Percentiles rank a stretch among this genome's conserved stretches.
These are phyloP conservation scores for Cyberlindnera galapagoensis DNA, from an alignment of 805 yeast genomes.

Conservation along the genomic window DNA sequence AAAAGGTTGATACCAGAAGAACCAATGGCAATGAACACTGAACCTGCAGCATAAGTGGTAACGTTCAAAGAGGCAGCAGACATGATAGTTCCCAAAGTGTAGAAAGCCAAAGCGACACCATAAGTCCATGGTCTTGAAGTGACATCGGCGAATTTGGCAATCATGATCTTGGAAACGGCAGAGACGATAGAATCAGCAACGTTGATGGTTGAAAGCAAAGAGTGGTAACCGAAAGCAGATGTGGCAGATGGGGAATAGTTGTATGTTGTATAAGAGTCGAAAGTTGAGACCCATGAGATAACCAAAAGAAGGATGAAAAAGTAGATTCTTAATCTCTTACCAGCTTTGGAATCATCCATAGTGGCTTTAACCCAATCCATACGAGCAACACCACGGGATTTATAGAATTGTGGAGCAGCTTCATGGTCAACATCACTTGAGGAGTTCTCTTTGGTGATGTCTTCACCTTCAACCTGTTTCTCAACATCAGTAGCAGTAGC, in stretches of 20 bases:
- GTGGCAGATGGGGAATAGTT: constrained; percentile 35
- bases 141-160: constrained; percentile 36
- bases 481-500: no score
- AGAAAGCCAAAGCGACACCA: constrained; percentile 25
- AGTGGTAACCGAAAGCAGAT: constrained; percentile 32
- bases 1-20: constrained; percentile 30
- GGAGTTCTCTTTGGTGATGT: no score
- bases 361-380: constrained; percentile 17
- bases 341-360: constrained; percentile 15
- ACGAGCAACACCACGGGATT: constrained; percentile 21
- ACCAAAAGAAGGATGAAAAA: constrained; percentile 12
- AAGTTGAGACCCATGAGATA: constrained; percentile 16
- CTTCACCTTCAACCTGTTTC: no score
- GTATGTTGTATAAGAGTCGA: constrained; percentile 28
- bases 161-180: constrained; percentile 32
- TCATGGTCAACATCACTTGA: no score
- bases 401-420: constrained; percentile 6
- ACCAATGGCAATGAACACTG: constrained; percentile 32
- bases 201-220: constrained; percentile 32
- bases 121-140: constrained; percentile 36
- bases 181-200: constrained; percentile 34
- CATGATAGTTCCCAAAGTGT: constrained; percentile 31
- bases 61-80: constrained; percentile 32
- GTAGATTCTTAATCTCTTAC: constrained; percentile 11
- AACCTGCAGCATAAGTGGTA: constrained; percentile 30